These are phyloP conservation scores for Gossypium australe DNA, from an alignment of 345 rosid genomes.

Conservation along the genomic window DNA sequence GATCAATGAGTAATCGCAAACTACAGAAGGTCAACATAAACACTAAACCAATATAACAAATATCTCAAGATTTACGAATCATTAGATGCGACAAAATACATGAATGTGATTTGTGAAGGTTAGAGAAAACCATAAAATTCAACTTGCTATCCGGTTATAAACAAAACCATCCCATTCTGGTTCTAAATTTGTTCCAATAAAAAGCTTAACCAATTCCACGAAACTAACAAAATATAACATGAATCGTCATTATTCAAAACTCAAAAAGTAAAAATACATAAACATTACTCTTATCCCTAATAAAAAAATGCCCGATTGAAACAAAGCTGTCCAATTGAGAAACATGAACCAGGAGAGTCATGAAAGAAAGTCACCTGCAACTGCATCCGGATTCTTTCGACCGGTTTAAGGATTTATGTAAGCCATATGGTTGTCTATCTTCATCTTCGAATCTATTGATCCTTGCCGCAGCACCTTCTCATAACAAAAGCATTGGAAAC, in stretches of 20 bases:
- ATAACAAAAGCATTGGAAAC: slow-evolving; percentile 2
- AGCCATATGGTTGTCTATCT: neutral
- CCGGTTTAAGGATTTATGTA: neutral
- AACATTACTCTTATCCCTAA: neutral
- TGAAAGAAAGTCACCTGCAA: neutral
- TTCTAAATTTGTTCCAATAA: neutral
- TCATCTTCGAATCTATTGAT: slow-evolving; percentile 5
- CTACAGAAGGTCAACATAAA: too few species aligned
- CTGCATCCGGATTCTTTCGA: neutral
- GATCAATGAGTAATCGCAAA: too few species aligned
- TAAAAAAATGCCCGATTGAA: neutral
- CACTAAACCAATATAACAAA: too few species aligned
- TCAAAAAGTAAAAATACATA: neutral
- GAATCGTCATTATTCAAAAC: neutral
- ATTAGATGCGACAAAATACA: neutral
- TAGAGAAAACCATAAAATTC: neutral
- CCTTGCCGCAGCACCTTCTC: slow-evolving; percentile 41
- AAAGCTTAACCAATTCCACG: neutral
- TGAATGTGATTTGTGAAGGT: neutral
- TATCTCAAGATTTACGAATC: too few species aligned
- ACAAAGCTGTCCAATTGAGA: neutral
- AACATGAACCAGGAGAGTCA: neutral
- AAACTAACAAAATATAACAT: neutral
- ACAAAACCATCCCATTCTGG: neutral
- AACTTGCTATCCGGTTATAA: neutral